Evolutionary conservation across 176 grass and related monocot genomes (phyloP).

Genomic region (Secale cereale): DNA sequence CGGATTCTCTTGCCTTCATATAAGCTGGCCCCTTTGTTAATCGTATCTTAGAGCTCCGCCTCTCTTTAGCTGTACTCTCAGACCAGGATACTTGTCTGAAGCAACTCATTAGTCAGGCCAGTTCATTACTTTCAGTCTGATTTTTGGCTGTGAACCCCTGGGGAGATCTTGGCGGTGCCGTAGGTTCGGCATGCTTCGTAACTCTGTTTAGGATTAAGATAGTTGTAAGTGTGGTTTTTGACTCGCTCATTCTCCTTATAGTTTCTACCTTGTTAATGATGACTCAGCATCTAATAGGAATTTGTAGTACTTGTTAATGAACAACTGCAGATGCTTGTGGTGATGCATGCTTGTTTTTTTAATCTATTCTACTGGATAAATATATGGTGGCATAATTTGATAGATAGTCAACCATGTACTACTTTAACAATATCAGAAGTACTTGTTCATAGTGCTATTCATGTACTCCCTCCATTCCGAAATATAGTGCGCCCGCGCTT

Average conservation of each 20-base stretch:
- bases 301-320: background rate
- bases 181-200: background rate
- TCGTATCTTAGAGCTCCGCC: background rate
- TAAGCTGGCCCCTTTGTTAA: slow-evolving; percentile 25
- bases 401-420: slow-evolving; percentile 14
- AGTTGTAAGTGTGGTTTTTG: background rate
- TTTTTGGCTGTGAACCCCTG: background rate
- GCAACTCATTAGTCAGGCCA: background rate
- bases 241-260: background rate
- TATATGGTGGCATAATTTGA: background rate
- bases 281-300: background rate
- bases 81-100: background rate
- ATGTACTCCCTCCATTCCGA: no score
- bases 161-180: background rate
- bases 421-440: background rate
- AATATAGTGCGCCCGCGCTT: no score
- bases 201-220: background rate
- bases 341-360: background rate
- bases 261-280: background rate
- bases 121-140: background rate
- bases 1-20: slow-evolving; percentile 10
- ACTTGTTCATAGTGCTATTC: slow-evolving; percentile 32
- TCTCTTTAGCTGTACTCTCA: background rate
- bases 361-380: background rate
- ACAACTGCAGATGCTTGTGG: background rate